Base-by-base conservation (phyloP, 2,329 filamentous ascomycete genomes). In the Verticillium alfalfae region DNA sequence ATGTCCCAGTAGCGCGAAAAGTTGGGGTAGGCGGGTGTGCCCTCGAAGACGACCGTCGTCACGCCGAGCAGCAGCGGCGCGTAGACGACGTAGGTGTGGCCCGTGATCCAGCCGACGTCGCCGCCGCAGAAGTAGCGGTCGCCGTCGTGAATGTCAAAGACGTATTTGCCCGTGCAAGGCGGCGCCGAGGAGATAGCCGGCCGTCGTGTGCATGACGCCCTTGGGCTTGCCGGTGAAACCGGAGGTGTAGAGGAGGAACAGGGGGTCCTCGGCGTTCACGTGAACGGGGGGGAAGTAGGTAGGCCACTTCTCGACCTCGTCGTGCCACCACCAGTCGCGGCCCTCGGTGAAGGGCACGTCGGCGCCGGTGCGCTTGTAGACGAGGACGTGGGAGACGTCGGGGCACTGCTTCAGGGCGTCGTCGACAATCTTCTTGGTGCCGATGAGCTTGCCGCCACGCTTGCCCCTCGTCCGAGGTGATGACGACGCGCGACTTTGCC, bases 1-100 rank as follows among this genome's bases (percentile, higher is more conserved):
- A 98, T 95, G 68, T 98, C 93, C 95, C 95, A 99, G 82, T 99
- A 99, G 68, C 95, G 88, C 62, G 94, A 97, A 82, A 97, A 99
- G 82, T 96, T 90, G 70, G 95, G 95, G 76, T 98, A 98, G 58
- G 94, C 94, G 0, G 95, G 95, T 2, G 95, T 99, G 69, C 95
- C 96, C 80, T 99, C 95, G 69, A 98, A 99, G 36, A 99, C 94
- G 18, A 99, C 92, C 0, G 94, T 98, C 10, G 94, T 88, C 65
- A 97, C 90, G 80, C 95, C 95, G 57, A 98, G 87, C 56, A 99
- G 83, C 60, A 99, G 84, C 66, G 95, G 95, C 12, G 95, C 93
- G 73, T 99, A 99, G 45, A 99, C 94, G 61, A 98, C 94, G 71
- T 99, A 99, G 31, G 95, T 97, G 80, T 99, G 95, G 18, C 95